Evolutionary conservation across 75 land plant species (phyloP), one percentile per base, ranked within the genome.

Genomic region (Sequoia sempervirens): DNA sequence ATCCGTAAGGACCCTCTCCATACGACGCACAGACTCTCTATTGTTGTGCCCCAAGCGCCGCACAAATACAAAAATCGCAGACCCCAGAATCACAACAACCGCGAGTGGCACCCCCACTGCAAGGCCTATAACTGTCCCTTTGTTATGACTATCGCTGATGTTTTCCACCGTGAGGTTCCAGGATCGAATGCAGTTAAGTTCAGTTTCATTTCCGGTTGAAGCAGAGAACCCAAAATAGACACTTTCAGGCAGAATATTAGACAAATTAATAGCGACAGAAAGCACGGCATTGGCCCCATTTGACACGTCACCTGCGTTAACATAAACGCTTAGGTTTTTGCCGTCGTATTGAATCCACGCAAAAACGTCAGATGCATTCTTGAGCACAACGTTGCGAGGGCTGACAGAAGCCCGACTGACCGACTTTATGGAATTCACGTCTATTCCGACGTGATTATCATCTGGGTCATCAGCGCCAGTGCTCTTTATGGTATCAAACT

Each of bases 191-290:
- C 89, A 87, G 87, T 92, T 89, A 5, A 87, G 79, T 40, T 92
- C 84, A 8, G 84, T 83, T 69, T 70, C 4, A 53, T 52, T 47
- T 1, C 93, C 87, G 13, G 92, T 88, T 23, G 93, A 87, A 54
- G 85, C 93, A 14, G 93, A 88, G 85, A 92, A 92, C 9, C 93
- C 93, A 50, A 92, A 85, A 38, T 82, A 87, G 38, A 92, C 88
- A 20, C 30, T 20, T 50, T 90, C 87, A 12, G 83, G 79, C 34
- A 92, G 89, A 46, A n/a, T 47, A 3, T 61, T 15, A 4, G 90
- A 80, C 52, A 92, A 83, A 79, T 90, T 82, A 66, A 92, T 14
- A 18, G 75, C 12, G 52, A 56, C 5, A 17, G 86, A 86, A 40
- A 91, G 40, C 6, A 82, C 45, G 2, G 83, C 84, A 5, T n/a